Conservation (phyloP, 2,329 filamentous ascomycete genomes). For the Fusarium equiseti region DNA sequence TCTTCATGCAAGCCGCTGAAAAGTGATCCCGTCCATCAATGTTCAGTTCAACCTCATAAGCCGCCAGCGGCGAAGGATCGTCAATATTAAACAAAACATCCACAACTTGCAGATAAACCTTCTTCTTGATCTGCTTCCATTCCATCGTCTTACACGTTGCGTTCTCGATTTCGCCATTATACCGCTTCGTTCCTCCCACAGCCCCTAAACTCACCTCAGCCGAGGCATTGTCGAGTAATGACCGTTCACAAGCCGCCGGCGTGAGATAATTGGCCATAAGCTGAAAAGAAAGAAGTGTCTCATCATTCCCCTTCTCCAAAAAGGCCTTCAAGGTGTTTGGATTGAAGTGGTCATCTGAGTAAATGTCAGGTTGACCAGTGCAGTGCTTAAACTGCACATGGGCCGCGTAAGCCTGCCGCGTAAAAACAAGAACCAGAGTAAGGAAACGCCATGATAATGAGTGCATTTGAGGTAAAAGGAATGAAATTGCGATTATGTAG, state of each 20-base stretch:
- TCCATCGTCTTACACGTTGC: constrained; percentile 22
- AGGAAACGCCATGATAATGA: constrained; percentile 4
- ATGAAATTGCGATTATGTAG: neutral
- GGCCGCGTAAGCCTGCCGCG: constrained; percentile 16
- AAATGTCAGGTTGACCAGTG: neutral
- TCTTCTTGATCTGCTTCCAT: neutral
- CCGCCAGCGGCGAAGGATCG: constrained; percentile 27
- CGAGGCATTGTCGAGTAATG: constrained; percentile 21
- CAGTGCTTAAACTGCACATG: constrained; percentile 37
- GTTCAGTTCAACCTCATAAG: constrained; percentile 34
- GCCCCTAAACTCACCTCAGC: constrained; percentile 27
- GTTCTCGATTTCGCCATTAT: constrained; percentile 32
- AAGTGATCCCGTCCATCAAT: constrained; percentile 34
- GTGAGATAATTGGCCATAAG: neutral
- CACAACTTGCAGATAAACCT: neutral
- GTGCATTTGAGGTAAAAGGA: constrained; percentile 5
- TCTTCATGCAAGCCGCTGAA: constrained; percentile 24
- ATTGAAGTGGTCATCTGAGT: neutral
- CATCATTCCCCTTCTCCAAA: constrained; percentile 12
- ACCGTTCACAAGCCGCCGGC: constrained; percentile 5
- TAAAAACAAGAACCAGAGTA: constrained; percentile 6
- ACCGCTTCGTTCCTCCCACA: constrained; percentile 34
- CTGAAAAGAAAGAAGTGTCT: constrained; percentile 8
- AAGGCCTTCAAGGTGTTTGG: constrained; percentile 3
- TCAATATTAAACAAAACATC: constrained; percentile 48